Conservation (phyloP, 164 flowering plant species). For the Magnolia changhungtana region DNA sequence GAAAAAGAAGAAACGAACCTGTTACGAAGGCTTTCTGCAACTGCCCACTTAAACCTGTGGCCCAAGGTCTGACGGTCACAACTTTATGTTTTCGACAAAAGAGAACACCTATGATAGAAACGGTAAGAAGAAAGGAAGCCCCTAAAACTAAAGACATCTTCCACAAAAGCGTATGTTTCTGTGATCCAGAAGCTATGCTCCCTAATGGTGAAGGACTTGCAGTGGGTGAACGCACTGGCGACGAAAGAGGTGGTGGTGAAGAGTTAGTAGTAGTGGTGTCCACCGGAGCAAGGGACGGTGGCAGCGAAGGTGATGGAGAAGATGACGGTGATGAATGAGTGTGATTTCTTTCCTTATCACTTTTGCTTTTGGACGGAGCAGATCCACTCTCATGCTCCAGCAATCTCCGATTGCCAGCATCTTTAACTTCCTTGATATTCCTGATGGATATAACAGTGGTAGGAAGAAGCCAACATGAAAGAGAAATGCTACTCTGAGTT, state of each 20-base stretch:
- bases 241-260: background rate
- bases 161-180: background rate
- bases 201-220: slow-evolving; percentile 15
- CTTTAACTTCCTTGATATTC: slow-evolving; percentile 8
- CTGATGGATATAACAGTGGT: slow-evolving; percentile 12
- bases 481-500: no score
- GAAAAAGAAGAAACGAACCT: slow-evolving; percentile 37
- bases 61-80: slow-evolving; percentile 70
- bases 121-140: slow-evolving; percentile 21
- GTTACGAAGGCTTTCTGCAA: slow-evolving; percentile 80
- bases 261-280: background rate
- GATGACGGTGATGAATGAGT: slow-evolving; percentile 4
- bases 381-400: slow-evolving; percentile 21
- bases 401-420: slow-evolving; percentile 24
- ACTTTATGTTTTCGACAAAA: slow-evolving; percentile 42
- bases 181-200: background rate
- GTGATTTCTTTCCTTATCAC: background rate
- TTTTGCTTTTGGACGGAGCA: background rate
- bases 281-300: background rate
- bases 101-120: slow-evolving; percentile 26
- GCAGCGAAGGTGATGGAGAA: slow-evolving; percentile 9
- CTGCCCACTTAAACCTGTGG: slow-evolving; percentile 87
- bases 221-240: slow-evolving; percentile 23
- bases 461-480: background rate
- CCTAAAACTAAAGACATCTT: slow-evolving; percentile 24